phyloP scores from a whole-genome alignment of 2,329 filamentous ascomycete species.

The Rasamsonia emersonii region DNA sequence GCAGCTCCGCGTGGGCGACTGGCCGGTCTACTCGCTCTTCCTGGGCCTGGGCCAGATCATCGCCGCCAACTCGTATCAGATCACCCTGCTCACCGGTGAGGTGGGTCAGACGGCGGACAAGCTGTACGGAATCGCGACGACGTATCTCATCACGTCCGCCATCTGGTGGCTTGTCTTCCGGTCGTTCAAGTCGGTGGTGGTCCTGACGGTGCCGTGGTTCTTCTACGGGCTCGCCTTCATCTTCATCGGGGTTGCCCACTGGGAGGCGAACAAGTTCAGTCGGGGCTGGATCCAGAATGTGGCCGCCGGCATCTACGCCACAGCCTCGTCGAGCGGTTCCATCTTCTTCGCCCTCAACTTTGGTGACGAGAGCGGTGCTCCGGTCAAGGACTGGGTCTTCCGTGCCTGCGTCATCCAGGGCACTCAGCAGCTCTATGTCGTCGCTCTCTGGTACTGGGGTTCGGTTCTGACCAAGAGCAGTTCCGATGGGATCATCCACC shows the following conservation, averaged over 20 bases:
- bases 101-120: constrained; percentile 51
- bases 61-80: constrained; percentile 59
- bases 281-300: constrained; percentile 52
- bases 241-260: constrained; percentile 55
- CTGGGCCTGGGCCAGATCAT: constrained; percentile 56
- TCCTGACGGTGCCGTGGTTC: constrained; percentile 53
- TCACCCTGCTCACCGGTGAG: constrained; percentile 57
- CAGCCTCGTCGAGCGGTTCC: constrained; percentile 54
- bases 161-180: constrained; percentile 58
- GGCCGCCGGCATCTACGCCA: constrained; percentile 53
- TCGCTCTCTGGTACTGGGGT: constrained; percentile 61
- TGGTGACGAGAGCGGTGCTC: constrained; percentile 54
- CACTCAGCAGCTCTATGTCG: constrained; percentile 57
- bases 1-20: constrained; percentile 51
- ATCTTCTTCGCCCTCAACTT: constrained; percentile 62
- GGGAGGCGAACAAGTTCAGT: constrained; percentile 28
- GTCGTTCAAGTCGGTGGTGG: constrained; percentile 47
- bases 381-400: constrained; percentile 58
- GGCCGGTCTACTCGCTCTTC: constrained; percentile 55
- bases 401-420: constrained; percentile 59
- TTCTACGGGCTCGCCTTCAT: constrained; percentile 57
- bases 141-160: constrained; percentile 51
- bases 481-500: constrained; percentile 31
- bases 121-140: constrained; percentile 52
- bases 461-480: constrained; percentile 23